Base-by-base conservation (phyloP, 2,329 filamentous ascomycete species). In the Stachybotrys elegans region DNA sequence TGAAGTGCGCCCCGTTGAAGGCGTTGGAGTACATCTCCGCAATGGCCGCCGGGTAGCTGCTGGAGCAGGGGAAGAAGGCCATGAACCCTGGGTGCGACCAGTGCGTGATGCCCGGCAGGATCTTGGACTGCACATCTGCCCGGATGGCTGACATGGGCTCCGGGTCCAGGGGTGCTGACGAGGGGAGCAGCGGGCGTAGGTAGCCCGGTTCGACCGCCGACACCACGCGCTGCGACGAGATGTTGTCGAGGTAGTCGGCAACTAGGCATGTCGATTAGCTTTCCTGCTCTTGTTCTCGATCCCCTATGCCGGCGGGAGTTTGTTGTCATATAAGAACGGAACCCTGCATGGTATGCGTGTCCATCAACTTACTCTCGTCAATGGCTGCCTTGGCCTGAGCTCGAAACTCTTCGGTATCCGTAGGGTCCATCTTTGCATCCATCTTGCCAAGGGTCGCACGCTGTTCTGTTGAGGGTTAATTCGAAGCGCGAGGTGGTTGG, bases 71-170 rank as follows among this genome's bases (percentile, higher is more conserved):
- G 68, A 93, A 97, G 73, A 94, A 97, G 36, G 92, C 92, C 80
- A 96, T 88, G 75, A 95, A 97, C 60, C 92, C 90, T 14, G 89
- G 92, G 3, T 84, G 88, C 62, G 95, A 85, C 90, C 92, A 97
- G 68, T 96, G 92, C 1, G 92, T 96, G 43, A 97, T 73, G 6
- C 92, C 92, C 0, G 92, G 92, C 61, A 95, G 81, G 59, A 97
- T 95, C 61, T 93, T 88, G 36, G 76, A 70, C 55, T 91, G 84
- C 42, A 97, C 83, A 61, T 97, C 92, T 45, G 80, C 75, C 56
- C 89, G 86, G 58, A 97, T 96, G 42, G 79, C 73, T 19, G 73
- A 68, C 88, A 91, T 95, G 59, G 78, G 70, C 72, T 85, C 89
- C 56, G 76, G 86, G 46, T 79, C 72, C 52, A 75, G 72, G 40